These are phyloP conservation scores for Epichloe sp. DNA, from an alignment of 2,329 filamentous ascomycete species.

Conservation along the genomic window DNA sequence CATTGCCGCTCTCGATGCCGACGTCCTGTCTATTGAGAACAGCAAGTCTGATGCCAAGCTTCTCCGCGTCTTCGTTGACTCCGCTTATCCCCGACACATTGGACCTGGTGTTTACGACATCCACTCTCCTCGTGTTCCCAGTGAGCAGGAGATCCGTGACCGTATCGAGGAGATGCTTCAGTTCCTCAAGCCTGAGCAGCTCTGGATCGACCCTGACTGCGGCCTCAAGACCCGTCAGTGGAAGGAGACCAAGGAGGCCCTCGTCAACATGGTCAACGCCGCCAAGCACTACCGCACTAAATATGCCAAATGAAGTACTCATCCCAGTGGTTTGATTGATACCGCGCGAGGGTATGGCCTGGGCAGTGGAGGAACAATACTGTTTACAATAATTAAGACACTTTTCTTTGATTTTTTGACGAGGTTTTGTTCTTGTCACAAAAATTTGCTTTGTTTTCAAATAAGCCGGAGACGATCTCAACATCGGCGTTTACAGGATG, in stretches of 20 bases:
- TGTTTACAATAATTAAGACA: conserved; percentile 18
- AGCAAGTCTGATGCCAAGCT: conserved; percentile 99
- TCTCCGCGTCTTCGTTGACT: conserved; percentile 94
- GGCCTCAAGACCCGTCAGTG: conserved; percentile 98
- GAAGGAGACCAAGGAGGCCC: conserved; percentile 94
- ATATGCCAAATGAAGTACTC: conserved; percentile 50
- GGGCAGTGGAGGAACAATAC: conserved; percentile 6
- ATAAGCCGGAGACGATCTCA: conserved; percentile 38
- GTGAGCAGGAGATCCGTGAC: conserved; percentile 96
- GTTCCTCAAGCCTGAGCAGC: conserved; percentile 94
- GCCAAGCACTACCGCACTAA: conserved; percentile 94
- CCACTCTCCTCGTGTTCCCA: conserved; percentile 95
- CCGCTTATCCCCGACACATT: conserved; percentile 95
- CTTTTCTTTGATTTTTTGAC: conserved; percentile 14
- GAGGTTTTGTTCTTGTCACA: conserved; percentile 2
- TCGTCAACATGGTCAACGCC: conserved; percentile 94
- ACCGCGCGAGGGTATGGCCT: conserved; percentile 7
- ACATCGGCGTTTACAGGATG: conserved; percentile 40
- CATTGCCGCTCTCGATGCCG: conserved; percentile 93
- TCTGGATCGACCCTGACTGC: conserved; percentile 99
- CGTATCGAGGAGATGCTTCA: conserved; percentile 96
- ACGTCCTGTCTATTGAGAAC: conserved; percentile 99
- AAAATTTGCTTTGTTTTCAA: conserved; percentile 16
- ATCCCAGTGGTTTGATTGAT: conserved; percentile 9
- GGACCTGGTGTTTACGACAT: conserved; percentile 99